phyloP scores from a whole-genome alignment of 345 rosid species.

The Syzygium jambos region DNA sequence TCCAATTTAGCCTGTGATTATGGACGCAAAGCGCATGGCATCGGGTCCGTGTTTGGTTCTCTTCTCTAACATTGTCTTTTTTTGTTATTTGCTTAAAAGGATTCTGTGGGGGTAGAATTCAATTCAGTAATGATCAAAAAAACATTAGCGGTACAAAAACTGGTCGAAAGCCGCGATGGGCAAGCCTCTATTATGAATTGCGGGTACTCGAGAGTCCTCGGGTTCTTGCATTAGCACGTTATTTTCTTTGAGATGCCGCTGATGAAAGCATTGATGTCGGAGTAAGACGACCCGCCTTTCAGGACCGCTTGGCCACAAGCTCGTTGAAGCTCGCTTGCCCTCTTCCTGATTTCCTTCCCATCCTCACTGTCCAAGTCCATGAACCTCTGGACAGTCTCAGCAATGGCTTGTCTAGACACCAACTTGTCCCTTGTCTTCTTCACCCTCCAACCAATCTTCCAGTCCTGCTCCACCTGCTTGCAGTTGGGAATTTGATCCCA shows the following conservation, averaged over 20 bases:
- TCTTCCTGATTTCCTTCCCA: constrained; percentile 5
- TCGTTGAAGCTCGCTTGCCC: neutral
- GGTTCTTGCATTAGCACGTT: neutral
- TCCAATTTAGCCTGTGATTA: too few relatives aligned
- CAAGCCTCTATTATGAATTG: neutral
- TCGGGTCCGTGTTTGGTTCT: neutral
- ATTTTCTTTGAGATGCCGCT: neutral
- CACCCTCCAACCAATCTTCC: constrained; percentile 21
- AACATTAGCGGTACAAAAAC: neutral
- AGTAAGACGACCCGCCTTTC: constrained; percentile 31
- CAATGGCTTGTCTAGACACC: constrained; percentile 2
- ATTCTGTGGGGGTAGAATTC: neutral
- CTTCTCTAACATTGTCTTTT: neutral
- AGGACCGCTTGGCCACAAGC: constrained; percentile 16
- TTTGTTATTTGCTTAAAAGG: neutral
- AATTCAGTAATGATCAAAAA: neutral
- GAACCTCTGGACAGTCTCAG: neutral
- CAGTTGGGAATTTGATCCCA: constrained; percentile 16
- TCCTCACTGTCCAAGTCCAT: constrained; percentile 5
- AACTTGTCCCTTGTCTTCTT: neutral
- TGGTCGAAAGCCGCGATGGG: neutral
- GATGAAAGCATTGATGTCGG: neutral
- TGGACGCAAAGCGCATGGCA: too few relatives aligned
- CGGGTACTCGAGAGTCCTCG: neutral
- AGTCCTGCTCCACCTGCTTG: constrained; percentile 11